Conservation (phyloP, 2,329 filamentous ascomycete genomes). For the Curvularia hawaiiensis region DNA sequence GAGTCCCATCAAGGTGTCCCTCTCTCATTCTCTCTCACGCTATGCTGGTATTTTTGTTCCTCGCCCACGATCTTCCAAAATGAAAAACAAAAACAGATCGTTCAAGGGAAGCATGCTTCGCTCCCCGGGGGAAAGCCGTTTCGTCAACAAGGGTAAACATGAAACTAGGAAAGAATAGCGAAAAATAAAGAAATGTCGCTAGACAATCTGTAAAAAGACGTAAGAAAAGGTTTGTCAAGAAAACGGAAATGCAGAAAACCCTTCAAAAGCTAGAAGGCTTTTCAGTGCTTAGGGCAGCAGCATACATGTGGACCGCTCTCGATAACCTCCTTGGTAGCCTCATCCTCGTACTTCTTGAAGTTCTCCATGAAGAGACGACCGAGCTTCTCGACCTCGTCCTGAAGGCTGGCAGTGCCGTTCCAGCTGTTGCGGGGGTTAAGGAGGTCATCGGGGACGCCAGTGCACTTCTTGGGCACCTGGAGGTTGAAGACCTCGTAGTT, state of each 20-base stretch:
- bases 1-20: not conserved
- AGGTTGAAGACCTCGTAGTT: conserved; percentile 97
- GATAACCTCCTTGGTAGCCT: conserved; percentile 63
- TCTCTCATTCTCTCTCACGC: not conserved
- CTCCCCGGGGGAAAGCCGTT: not conserved
- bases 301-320: conserved; percentile 53
- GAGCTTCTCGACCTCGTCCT: conserved; percentile 86
- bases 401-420: conserved; percentile 84
- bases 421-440: conserved; percentile 94
- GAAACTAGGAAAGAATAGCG: not conserved
- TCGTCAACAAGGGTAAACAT: not conserved
- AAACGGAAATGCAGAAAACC: not conserved
- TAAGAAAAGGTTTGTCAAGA: conserved; percentile 13
- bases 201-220: conserved; percentile 18
- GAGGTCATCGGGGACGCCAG: conserved; percentile 85
- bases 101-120: not conserved
- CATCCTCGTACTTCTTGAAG: conserved; percentile 91
- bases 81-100: not conserved
- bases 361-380: conserved; percentile 91
- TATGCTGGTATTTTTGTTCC: not conserved
- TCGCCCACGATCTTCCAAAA: not conserved
- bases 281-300: conserved; percentile 45
- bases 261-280: not conserved
- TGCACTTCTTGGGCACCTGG: conserved; percentile 89
- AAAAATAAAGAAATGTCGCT: not conserved